Conservation (phyloP, 129 eudicot species). For the Pulicaria dysenterica region DNA sequence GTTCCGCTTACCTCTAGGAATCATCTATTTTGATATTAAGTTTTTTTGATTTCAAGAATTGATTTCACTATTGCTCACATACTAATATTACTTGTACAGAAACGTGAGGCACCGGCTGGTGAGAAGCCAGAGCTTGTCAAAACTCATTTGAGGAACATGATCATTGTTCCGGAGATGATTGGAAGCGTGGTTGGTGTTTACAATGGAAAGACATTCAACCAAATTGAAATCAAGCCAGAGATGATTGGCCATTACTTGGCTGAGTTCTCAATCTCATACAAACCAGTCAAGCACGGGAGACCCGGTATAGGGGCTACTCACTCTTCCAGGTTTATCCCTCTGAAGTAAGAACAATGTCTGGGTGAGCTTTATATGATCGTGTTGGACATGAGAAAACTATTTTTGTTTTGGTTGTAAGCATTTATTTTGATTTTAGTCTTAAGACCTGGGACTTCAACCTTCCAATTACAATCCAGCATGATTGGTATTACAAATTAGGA, state of each 20-base stretch:
- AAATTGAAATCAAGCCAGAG: conserved; percentile 92
- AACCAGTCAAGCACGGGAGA: conserved; percentile 98
- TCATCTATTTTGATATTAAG: too few relatives aligned
- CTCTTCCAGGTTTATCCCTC: conserved; percentile 97
- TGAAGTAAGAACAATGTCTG: conserved; percentile 51
- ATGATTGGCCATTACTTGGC: conserved; percentile 96
- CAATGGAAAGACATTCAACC: conserved; percentile 96
- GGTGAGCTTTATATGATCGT: neutral
- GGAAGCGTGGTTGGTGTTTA: conserved; percentile 91
- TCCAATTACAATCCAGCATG: too few relatives aligned
- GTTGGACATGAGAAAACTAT: neutral
- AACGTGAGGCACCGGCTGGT: conserved; percentile 94
- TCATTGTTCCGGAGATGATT: conserved; percentile 95
- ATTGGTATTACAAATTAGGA: too few relatives aligned
- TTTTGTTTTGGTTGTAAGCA: conserved; percentile 20
- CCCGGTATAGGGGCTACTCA: conserved; percentile 99
- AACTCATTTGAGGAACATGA: conserved; percentile 90
- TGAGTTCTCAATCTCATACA: conserved; percentile 89
- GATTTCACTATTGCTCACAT: neutral
- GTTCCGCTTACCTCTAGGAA: too few relatives aligned
- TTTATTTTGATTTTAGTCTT: neutral
- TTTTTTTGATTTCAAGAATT: too few relatives aligned
- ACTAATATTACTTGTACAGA: conserved; percentile 37
- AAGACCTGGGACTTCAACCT: too few relatives aligned
- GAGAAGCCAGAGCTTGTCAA: conserved; percentile 91